Evolutionary conservation across 208 protist genomes (phyloP), one percentile per base, ranked within the genome.

Genomic region (Perkinsela sp.): DNA sequence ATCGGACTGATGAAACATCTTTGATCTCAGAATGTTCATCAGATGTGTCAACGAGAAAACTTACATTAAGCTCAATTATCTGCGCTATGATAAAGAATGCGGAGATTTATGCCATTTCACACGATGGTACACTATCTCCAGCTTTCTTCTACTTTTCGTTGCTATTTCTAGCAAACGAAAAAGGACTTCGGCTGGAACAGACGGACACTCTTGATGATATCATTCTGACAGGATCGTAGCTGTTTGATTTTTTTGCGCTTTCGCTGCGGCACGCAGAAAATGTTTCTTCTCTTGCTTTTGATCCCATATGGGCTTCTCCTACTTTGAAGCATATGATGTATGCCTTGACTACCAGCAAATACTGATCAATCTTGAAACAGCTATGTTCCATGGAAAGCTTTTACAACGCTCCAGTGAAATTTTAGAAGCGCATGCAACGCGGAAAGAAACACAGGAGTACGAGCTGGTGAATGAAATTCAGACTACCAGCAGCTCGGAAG

Each of bases 111-210:
- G 70, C 69, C 30, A 77, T 92, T 67, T 86, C 80, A 28, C 79
- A 83, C 0, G 83, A 82, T 28, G 83, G 83, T 69, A 85, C 80
- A 15, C 73, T 92, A 0, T 92, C 86, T 0, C 86, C 86, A 1
- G 86, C 86, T 30, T 92, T 92, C 69, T 85, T 92, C 69, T 92
- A 90, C 79, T 92, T 92, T 67, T 92, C 82, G 1, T 82, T 92
- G 48, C 73, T 92, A 0, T 92, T 92, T 69, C 71, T 92, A 29
- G 83, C 84, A 6, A 92, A 92, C 31, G 84, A 89, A 74, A 81
- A 88, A 73, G 84, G 82, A 66, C 73, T 92, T n/a, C 68, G 87
- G 67, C 72, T 92, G 31, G 77, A 82, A 68, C 88, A 80, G 70
- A n/a, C 40, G 22, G 13, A 6, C 40, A 22, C 6, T 57, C 40